A percentile compares a stretch with the other conserved stretches of the same genome.
Evolutionary conservation across 441 rosid genomes (phyloP).

Genomic region (Pelargonium fulgidum): DNA sequence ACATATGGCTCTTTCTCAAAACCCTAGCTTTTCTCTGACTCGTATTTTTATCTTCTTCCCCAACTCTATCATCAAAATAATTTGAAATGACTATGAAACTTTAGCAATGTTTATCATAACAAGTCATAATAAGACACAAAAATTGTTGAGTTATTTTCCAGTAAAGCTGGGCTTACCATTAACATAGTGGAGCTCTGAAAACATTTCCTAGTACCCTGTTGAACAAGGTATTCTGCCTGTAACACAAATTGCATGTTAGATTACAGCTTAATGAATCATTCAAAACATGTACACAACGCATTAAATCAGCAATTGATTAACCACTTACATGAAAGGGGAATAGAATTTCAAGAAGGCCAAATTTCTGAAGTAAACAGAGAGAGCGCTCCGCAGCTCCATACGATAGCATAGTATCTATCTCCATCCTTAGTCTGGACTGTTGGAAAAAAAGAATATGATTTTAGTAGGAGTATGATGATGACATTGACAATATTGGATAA

Average conservation of each 20-base stretch:
- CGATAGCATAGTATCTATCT: conserved; percentile 79
- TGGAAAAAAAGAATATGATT: conserved; percentile 24
- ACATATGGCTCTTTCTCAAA: background rate
- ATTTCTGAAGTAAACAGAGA: conserved; percentile 66
- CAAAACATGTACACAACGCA: conserved; percentile 5
- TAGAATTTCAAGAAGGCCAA: conserved; percentile 60
- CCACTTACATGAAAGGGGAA: conserved; percentile 74
- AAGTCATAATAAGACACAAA: background rate
- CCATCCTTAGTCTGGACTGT: conserved; percentile 82
- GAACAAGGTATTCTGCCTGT: conserved; percentile 74
- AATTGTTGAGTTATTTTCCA: background rate
- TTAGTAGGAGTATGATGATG: conserved; percentile 20
- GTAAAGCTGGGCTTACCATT: conserved; percentile 47
- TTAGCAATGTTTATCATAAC: background rate
- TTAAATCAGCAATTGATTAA: conserved; percentile 19
- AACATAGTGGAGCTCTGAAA: conserved; percentile 46
- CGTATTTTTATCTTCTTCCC: background rate
- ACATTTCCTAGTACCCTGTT: conserved; percentile 34
- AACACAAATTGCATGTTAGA: conserved; percentile 19
- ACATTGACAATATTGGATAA: conserved; percentile 9
- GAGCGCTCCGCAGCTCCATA: conserved; percentile 91
- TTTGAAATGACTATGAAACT: background rate
- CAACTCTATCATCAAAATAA: background rate
- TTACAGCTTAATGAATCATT: conserved; percentile 9
- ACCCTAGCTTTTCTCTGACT: background rate